Evolutionary conservation across 192 early-diverging fungal genomes (phyloP).

Genomic region (Umbelopsis ramanniana): DNA sequence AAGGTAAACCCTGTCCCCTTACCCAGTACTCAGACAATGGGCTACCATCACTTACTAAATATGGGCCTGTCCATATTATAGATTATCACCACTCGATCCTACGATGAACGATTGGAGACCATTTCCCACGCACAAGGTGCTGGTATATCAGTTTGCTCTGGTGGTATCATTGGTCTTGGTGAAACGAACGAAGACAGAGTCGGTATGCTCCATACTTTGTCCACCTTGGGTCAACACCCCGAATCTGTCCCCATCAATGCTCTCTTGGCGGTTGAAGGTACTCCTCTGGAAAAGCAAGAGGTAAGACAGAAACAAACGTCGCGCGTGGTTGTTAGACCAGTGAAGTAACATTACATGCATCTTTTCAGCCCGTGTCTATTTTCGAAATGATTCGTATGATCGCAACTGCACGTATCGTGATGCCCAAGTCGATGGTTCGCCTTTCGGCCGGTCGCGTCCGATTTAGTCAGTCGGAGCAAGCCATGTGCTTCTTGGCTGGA

Average conservation of each 20-base stretch:
- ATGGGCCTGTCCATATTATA: slow-evolving; percentile 3
- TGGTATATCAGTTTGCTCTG: slow-evolving; percentile 82
- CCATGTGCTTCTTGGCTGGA: slow-evolving; percentile 81
- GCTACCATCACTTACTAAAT: not conserved
- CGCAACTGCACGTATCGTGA: slow-evolving; percentile 79
- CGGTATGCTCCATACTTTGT: slow-evolving; percentile 74
- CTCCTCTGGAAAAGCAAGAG: slow-evolving; percentile 75
- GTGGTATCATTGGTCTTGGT: slow-evolving; percentile 86
- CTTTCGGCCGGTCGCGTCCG: slow-evolving; percentile 78
- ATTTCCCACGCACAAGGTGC: slow-evolving; percentile 73
- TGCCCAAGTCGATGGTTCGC: slow-evolving; percentile 80
- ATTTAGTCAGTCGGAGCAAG: slow-evolving; percentile 66
- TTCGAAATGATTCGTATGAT: slow-evolving; percentile 89
- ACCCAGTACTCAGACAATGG: not conserved
- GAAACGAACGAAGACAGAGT: slow-evolving; percentile 74
- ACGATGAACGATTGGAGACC: slow-evolving; percentile 79
- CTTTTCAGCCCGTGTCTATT: slow-evolving; percentile 67
- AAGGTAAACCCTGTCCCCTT: too few species aligned
- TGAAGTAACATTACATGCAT: not conserved
- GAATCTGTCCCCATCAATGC: slow-evolving; percentile 85
- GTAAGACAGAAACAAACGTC: slow-evolving; percentile 20
- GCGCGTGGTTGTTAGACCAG: too few species aligned
- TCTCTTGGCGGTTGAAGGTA: slow-evolving; percentile 79
- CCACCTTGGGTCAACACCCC: slow-evolving; percentile 72
- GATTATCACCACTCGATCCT: slow-evolving; percentile 82